Percentiles rank a stretch among this genome's conserved stretches.
Conservation (phyloP, 768 basidiomycete genomes). For the Naganishia randhawae region DNA sequence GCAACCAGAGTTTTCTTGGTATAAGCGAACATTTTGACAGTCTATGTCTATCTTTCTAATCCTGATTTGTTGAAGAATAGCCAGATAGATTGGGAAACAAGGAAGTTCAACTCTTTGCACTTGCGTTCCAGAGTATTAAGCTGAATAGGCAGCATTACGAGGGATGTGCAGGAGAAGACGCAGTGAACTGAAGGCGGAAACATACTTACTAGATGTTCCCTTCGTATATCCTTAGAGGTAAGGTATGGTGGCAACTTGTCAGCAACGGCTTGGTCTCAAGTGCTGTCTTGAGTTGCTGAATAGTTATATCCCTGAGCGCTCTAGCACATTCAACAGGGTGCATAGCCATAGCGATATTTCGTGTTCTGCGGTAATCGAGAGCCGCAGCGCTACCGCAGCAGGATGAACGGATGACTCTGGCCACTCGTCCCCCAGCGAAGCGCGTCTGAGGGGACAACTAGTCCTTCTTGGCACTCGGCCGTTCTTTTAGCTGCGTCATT, state of each 20-base stretch:
- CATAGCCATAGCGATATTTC: background rate
- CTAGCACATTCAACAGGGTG: no score
- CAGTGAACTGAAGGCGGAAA: no score
- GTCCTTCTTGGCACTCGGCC: background rate
- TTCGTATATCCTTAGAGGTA: no score
- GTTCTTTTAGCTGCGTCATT: no score
- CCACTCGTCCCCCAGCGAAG: background rate
- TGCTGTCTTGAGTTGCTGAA: no score
- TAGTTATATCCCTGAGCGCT: no score
- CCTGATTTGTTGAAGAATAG: no score
- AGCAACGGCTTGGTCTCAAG: no score
- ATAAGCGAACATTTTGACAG: constrained; percentile 11
- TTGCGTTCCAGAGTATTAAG: no score
- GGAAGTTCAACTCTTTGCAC: background rate
- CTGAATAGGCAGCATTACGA: background rate
- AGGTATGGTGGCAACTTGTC: no score
- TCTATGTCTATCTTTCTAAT: background rate
- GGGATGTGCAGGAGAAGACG: background rate
- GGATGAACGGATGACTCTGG: background rate
- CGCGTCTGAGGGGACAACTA: background rate
- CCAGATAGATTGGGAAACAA: background rate
- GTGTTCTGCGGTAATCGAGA: background rate
- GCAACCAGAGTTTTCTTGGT: constrained; percentile 23
- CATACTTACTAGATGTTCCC: no score
- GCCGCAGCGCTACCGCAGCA: no score